Evolutionary conservation across 768 basidiomycete species (phyloP), one percentile per base, ranked within the genome.

Genomic region (Butyriboletus loyo): DNA sequence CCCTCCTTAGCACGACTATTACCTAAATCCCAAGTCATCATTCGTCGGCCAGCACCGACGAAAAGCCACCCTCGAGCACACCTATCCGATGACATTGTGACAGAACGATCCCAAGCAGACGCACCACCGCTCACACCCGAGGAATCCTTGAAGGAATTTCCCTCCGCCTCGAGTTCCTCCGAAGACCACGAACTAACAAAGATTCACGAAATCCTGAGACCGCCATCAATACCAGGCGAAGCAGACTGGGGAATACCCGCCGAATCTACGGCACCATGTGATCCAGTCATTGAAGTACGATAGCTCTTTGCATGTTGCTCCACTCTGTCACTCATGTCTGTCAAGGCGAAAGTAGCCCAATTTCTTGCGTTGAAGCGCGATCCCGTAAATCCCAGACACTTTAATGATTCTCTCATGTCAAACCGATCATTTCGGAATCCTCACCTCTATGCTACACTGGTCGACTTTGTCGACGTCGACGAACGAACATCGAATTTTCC

Each of bases 361-460:
- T 98, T 97, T 61, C 80, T 86, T 50, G 63, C 76, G 1, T 77
- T 98, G 42, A 92, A 93, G 67, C 70, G 75, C 27, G 79, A 85
- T 61, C 65, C 81, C 10, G 54, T 55, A 2, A 79, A 81, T 60
- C 87, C 89, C 1, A 85, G 86, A 59, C 94, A 97, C 69, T 98
- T 97, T 75, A 99, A 98, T 68, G 93, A 97, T 68, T 91, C 91
- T 2, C 80, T 99, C 37, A 92, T 98, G 85, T 83, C 86, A 8
- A 92, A 89, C 59, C 86, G 92, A 39, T 86, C 92, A 5, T 99
- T 98, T 72, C 85, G 93, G 25, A 99, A 99, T 64, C 96, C 96
- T 0, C 92, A 97, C 64, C 81, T 98, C n/a, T 97, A 96, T 69
- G 77, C 90, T 13, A 93, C 93, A 61, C 82, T 99, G 2, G 95